Evolutionary conservation across 1,284 basidiomycete species (phyloP).

Genomic region (Pseudozyma tsukubaensis): DNA sequence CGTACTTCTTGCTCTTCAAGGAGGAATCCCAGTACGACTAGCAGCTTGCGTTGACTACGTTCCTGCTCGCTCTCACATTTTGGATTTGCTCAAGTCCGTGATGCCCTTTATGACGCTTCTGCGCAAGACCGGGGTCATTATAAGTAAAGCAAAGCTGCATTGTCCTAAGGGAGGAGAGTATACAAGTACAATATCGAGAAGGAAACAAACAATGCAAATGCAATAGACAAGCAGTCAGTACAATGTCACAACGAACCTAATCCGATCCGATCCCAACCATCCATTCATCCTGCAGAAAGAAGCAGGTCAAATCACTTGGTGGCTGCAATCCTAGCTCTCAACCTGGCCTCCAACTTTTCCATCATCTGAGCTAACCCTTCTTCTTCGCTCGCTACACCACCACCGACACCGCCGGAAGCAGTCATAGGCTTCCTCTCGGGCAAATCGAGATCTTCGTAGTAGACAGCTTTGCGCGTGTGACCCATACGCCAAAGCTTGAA

Average conservation of each 20-base stretch:
- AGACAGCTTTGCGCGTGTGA: slow-evolving; percentile 47
- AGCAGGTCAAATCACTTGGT: slow-evolving; percentile 24
- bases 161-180: neutral
- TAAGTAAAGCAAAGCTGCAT: no score
- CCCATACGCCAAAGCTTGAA: slow-evolving; percentile 52
- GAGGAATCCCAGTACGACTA: neutral
- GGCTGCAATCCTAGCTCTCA: slow-evolving; percentile 37
- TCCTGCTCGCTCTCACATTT: neutral
- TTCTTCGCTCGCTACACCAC: slow-evolving; percentile 29
- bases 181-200: slow-evolving; percentile 7
- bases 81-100: no score
- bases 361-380: slow-evolving; percentile 46
- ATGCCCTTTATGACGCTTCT: no score
- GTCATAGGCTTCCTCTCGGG: slow-evolving; percentile 49
- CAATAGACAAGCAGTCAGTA: neutral
- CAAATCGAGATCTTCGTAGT: slow-evolving; percentile 45
- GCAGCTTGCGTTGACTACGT: slow-evolving; percentile 4
- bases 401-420: slow-evolving; percentile 45
- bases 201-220: slow-evolving; percentile 2
- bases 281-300: neutral
- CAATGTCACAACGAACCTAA: neutral
- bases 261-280: neutral
- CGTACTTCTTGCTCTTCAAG: slow-evolving; percentile 2
- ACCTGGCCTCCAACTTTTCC: slow-evolving; percentile 46
- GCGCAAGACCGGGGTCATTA: no score